A percentile compares a stretch with the other conserved stretches of the same genome.
Conservation (phyloP, 345 rosid species). For the Kernera saxatilis region DNA sequence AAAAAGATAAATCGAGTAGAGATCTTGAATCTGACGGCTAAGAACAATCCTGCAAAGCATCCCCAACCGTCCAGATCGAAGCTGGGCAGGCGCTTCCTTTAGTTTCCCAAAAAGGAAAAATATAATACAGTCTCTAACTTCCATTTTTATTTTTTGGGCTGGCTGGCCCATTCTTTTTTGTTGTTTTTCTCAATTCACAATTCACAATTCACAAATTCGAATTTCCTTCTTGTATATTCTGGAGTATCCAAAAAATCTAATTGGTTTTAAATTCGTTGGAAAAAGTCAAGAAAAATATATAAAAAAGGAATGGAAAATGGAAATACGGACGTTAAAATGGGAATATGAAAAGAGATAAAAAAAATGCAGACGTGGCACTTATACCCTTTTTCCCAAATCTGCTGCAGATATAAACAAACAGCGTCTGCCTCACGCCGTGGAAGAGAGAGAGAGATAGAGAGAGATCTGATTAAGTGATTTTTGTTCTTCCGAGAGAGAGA, state of each 20-base stretch:
- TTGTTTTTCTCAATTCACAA: too few relatives aligned
- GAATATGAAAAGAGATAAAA: background rate
- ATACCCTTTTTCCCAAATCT: slow-evolving; percentile 17
- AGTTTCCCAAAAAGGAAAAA: slow-evolving; percentile 18
- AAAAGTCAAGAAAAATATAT: slow-evolving; percentile 5
- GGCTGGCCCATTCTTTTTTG: slow-evolving; percentile 16
- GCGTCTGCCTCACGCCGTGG: slow-evolving; percentile 15
- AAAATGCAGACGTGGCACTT: slow-evolving; percentile 29
- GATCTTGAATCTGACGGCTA: slow-evolving; percentile 33
- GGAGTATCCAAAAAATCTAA: background rate
- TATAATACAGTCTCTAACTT: slow-evolving; percentile 13
- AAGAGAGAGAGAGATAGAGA: slow-evolving; percentile 1
- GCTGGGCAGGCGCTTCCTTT: slow-evolving; percentile 19
- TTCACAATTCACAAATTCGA: background rate
- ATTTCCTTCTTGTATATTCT: background rate
- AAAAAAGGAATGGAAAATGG: background rate
- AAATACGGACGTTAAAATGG: too few relatives aligned
- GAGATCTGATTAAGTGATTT: slow-evolving; percentile 10
- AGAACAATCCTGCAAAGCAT: background rate
- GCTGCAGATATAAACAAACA: slow-evolving; percentile 30
- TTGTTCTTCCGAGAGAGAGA: background rate
- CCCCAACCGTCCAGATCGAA: slow-evolving; percentile 34
- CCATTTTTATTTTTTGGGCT: too few relatives aligned
- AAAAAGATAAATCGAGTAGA: too few relatives aligned
- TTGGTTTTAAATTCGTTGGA: background rate